These are phyloP conservation scores for Keithomyces neogunnii DNA, from an alignment of 2,329 filamentous ascomycete genomes.

Conservation along the genomic window DNA sequence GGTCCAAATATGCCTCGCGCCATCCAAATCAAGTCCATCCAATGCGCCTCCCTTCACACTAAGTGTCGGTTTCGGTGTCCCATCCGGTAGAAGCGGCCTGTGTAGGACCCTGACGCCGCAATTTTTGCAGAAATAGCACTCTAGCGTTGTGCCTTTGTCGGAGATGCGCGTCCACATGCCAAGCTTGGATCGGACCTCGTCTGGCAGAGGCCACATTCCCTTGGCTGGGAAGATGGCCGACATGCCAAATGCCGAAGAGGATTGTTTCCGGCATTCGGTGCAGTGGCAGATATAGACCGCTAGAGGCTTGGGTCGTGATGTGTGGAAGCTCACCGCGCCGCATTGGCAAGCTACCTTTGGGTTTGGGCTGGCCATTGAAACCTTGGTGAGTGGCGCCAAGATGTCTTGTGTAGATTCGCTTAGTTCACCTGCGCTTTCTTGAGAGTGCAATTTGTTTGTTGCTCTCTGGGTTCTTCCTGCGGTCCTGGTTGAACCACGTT, in stretches of 20 bases:
- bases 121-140: slow-evolving; percentile 33
- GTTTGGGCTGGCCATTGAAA: slow-evolving; percentile 8
- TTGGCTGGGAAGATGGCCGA: slow-evolving; percentile 33
- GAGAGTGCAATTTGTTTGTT: no score
- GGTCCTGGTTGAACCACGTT: no score
- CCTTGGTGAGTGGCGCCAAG: background rate
- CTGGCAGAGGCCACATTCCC: slow-evolving; percentile 30
- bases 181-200: slow-evolving; percentile 22
- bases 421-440: no score
- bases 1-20: slow-evolving; percentile 36
- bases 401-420: no score
- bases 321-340: slow-evolving; percentile 23
- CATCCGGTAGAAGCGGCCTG: slow-evolving; percentile 28
- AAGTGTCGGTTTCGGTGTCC: slow-evolving; percentile 25
- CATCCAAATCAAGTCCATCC: slow-evolving; percentile 30
- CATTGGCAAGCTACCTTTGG: slow-evolving; percentile 29
- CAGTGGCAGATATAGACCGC: slow-evolving; percentile 35
- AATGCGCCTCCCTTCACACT: slow-evolving; percentile 39
- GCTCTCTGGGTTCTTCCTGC: no score
- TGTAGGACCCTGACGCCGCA: slow-evolving; percentile 42
- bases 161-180: slow-evolving; percentile 29
- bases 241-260: slow-evolving; percentile 36
- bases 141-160: slow-evolving; percentile 30
- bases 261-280: slow-evolving; percentile 35
- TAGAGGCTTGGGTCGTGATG: background rate